Conservation (phyloP, 371 early-diverging fungal genomes). For the Actinomucor elegans region DNA sequence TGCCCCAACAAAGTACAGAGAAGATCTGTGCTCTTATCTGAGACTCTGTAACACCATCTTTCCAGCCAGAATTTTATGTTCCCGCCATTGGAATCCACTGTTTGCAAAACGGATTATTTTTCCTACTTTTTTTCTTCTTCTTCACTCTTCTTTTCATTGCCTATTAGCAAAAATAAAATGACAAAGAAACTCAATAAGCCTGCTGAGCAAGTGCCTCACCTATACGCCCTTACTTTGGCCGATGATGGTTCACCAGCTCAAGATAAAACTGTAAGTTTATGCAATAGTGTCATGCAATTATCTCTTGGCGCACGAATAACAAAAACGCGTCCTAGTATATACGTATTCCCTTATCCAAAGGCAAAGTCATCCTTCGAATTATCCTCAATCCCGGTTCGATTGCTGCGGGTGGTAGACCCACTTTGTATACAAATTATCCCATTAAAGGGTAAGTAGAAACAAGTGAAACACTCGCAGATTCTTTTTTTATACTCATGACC, state of each 20-base stretch:
- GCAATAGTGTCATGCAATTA: neutral
- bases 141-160: neutral
- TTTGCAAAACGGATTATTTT: neutral
- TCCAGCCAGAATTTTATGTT: neutral
- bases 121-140: neutral
- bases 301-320: conserved; percentile 7
- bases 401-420: conserved; percentile 58
- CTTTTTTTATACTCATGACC: neutral
- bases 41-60: conserved; percentile 1
- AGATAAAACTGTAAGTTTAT: conserved; percentile 52
- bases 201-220: conserved; percentile 7
- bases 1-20: conserved; percentile 5
- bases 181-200: too few species aligned
- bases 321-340: conserved; percentile 57
- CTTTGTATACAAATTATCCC: conserved; percentile 84
- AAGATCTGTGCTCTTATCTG: conserved; percentile 5
- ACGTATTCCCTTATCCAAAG: conserved; percentile 75
- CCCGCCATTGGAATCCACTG: neutral
- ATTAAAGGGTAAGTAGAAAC: conserved; percentile 57
- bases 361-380: conserved; percentile 75
- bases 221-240: conserved; percentile 51
- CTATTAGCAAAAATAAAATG: too few species aligned
- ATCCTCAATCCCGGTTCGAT: conserved; percentile 77
- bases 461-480: neutral
- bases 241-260: conserved; percentile 59